Base-by-base conservation (phyloP, 1,284 basidiomycete species). In the Rhodotorula sp. region DNA sequence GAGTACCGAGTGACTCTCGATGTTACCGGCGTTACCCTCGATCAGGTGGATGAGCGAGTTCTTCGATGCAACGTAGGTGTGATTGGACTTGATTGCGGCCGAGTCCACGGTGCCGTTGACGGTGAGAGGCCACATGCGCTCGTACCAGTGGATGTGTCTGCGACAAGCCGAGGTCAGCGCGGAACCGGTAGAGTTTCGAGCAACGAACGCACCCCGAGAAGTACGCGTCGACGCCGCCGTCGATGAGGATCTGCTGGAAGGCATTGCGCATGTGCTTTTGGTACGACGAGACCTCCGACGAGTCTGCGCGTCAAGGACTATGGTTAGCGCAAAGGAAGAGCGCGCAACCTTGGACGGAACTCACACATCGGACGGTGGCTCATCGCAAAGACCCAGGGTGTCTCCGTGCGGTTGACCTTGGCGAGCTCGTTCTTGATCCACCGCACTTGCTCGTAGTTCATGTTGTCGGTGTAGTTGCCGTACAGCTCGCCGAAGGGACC, bases 401-500 rank as follows among this genome's bases (percentile, higher is more conserved):
- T 40, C 37, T 40, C 37, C 8, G 37, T 40, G 37, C 37, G 37
- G 37, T 40, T 40, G 37, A 40, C 37, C 37, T 40, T 40, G 37
- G 37, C 7, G 13, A 40, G 37, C 37, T 40, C 37, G 37, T 40
- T 40, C 37, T 40, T 40, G 37, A 40, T 40, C 37, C 37, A 40
- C 8, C 37, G 37, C 8, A 40, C 37, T 13, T 40, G 37, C 37
- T 40, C 37, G 37, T 40, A 40, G 37, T 40, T 40, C 55, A 56
- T 56, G n/a, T 56, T 40, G 61, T 73, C 71, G 24, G 59, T 48
- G 61, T 53, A 51, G 28, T 40, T 40, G 37, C 37, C 37, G 37
- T 40, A 40, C 7, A 40, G 37, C 37, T 40, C 37, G 37, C 71
- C 71, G 40, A 77, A 69, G 51, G 72, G 75, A 31, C 75, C 75